Evolutionary conservation across 495 filamentous ascomycete species (phyloP).

Genomic region (Neurospora terricola): DNA sequence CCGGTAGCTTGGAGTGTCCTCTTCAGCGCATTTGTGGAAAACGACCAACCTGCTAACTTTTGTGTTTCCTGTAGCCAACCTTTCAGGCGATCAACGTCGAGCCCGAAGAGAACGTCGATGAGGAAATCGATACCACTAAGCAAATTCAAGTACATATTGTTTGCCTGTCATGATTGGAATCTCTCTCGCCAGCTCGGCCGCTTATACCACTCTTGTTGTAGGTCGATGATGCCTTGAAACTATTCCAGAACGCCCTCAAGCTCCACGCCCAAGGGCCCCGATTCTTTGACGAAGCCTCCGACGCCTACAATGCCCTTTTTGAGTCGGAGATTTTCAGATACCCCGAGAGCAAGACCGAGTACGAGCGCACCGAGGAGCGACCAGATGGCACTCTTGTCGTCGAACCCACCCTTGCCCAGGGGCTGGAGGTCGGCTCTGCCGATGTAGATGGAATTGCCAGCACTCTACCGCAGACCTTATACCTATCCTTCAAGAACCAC

Average conservation of each 20-base stretch:
- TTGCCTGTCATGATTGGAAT: not conserved
- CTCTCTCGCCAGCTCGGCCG: not conserved
- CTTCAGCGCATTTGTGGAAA: too few relatives aligned
- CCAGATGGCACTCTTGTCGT: constrained; percentile 36
- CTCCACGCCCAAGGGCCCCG: constrained; percentile 78
- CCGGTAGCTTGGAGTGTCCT: not conserved
- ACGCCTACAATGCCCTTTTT: constrained; percentile 79
- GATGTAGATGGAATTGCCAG: constrained; percentile 63
- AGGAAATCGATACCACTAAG: constrained; percentile 89
- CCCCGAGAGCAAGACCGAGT: constrained; percentile 73
- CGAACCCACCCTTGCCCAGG: constrained; percentile 28
- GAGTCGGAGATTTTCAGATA: constrained; percentile 89
- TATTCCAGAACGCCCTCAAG: constrained; percentile 87
- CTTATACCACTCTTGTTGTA: constrained; percentile 17
- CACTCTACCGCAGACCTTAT: constrained; percentile 78
- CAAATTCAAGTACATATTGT: constrained; percentile 56
- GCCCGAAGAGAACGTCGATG: constrained; percentile 78
- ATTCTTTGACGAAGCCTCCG: constrained; percentile 63
- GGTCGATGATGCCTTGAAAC: constrained; percentile 93
- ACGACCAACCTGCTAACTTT: not conserved
- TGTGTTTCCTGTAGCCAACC: constrained; percentile 31
- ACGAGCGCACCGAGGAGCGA: constrained; percentile 53
- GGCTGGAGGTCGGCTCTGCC: constrained; percentile 31
- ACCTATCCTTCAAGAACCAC: constrained; percentile 89
- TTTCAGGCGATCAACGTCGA: constrained; percentile 87